These are phyloP conservation scores for Psidium friedrichsthalianum DNA, from an alignment of 345 rosid species.

Conservation along the genomic window DNA sequence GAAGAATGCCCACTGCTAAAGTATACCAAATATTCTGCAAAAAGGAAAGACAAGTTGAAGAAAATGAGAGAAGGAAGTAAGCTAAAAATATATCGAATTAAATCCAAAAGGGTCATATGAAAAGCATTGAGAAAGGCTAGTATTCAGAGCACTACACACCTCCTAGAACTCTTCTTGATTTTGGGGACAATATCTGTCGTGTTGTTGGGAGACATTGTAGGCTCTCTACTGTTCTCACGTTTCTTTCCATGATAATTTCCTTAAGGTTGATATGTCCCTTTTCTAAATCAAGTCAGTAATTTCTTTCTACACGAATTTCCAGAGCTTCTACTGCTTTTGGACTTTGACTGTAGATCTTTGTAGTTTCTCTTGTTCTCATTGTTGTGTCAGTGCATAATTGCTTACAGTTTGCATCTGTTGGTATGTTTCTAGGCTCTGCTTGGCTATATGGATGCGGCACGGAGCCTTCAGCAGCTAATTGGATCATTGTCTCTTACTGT, in stretches of 20 bases:
- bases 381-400: neutral
- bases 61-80: neutral
- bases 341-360: neutral
- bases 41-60: neutral
- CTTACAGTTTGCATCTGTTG: conserved; percentile 5
- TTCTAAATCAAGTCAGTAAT: neutral
- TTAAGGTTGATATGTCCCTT: neutral
- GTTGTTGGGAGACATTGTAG: neutral
- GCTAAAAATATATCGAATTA: neutral
- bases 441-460: conserved; percentile 58
- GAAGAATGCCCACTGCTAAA: neutral
- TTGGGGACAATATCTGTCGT: neutral
- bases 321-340: neutral
- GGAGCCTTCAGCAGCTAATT: conserved; percentile 54
- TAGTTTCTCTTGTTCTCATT: neutral
- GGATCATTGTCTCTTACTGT: conserved; percentile 41
- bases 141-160: neutral
- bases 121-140: neutral
- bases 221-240: neutral
- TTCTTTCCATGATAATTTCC: neutral
- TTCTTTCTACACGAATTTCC: neutral
- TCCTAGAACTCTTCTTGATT: neutral
- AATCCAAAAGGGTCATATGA: neutral
- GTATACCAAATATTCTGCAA: neutral
- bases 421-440: conserved; percentile 33